Base-by-base conservation (phyloP, 2,329 filamentous ascomycete species). In the Monosporascus sp. region DNA sequence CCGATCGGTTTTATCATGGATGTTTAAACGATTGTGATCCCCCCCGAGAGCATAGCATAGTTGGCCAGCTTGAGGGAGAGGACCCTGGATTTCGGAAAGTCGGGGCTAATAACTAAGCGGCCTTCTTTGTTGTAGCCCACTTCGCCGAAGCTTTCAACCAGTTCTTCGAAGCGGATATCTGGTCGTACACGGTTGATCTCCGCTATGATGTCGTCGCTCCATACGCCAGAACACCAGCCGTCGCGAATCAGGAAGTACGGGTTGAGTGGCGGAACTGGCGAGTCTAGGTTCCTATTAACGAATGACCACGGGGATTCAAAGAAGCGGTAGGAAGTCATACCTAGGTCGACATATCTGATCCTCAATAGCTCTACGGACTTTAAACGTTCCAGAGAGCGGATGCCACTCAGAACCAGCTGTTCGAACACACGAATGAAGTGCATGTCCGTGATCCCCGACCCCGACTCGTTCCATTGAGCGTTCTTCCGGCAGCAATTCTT, bases 271-370 rank as follows among this genome's bases (percentile, higher is more conserved):
- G 86, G 86, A 15, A 86, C 77, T 3, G 84, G 81, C 2, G 86
- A 88, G 64, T 90, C 87, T 85, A 31, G 9, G 34, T 48, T 1
- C 5, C 24, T 7, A 20, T 46, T 65, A 36, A 60, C 62, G 47
- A 52, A 14, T 5, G 15, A 27, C 48, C 14, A 25, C n/a, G 22
- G 39, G 22, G 44, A 14, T 44, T 18, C 37, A 18, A 38, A 37
- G 15, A 38, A 31, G n/a, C 17, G 17, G 31, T 22, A 25, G 47
- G 6, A 36, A 17, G 31, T 68, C 74, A 60, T 74, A 85, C 83
- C 77, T 6, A 90, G 74, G 67, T 90, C 87, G 50, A 90, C 84
- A 62, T 88, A 90, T 51, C 87, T 83, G 62, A 90, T 89, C 53
- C 86, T 78, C 57, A 91, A 68, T 65, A 83, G 82, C 45, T 83